Percentiles rank a stretch among this genome's conserved stretches.
Conservation (phyloP, 345 rosid species). For the Ailanthus altissimus region DNA sequence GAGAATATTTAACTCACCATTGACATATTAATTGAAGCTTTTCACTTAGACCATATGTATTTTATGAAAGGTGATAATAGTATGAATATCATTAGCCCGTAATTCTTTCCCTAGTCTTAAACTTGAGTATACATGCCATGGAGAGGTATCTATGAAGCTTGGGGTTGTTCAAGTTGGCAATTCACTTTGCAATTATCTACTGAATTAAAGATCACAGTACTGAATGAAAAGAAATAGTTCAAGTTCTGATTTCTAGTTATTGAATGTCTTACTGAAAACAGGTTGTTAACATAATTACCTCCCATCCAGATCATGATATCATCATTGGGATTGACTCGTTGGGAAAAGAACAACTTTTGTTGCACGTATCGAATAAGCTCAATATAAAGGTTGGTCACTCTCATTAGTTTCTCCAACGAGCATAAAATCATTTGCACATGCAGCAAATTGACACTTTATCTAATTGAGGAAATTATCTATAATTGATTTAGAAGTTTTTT, state of each 20-base stretch:
- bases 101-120: neutral
- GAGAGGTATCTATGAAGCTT: neutral
- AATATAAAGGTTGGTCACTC: conserved; percentile 51
- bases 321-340: conserved; percentile 66
- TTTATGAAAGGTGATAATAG: neutral
- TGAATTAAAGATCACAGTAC: neutral
- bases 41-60: neutral
- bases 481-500: neutral
- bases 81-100: neutral
- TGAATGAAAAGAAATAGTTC: neutral
- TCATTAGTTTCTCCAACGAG: neutral
- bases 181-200: conserved; percentile 10
- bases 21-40: neutral
- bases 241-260: neutral
- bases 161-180: neutral
- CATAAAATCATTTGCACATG: neutral
- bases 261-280: conserved; percentile 26
- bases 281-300: conserved; percentile 62
- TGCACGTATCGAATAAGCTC: conserved; percentile 53
- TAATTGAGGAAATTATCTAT: neutral
- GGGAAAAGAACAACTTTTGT: conserved; percentile 76
- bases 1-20: neutral
- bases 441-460: neutral
- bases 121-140: neutral
- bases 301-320: conserved; percentile 70